Conservation (phyloP, 768 basidiomycete genomes). For the Mycena haematopus region DNA sequence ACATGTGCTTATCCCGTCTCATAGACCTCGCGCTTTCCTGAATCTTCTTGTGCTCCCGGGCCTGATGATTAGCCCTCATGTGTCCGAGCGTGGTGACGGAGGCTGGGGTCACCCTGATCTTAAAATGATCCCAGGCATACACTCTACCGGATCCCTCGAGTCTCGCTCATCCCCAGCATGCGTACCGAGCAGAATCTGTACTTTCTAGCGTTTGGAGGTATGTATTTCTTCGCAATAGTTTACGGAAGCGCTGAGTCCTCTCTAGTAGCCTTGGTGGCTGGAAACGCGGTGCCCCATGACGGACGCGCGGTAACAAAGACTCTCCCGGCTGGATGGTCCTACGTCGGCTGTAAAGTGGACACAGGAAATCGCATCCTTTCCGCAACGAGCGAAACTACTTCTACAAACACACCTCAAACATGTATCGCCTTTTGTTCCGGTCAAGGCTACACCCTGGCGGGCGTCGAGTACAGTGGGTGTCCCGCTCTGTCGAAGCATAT, state of each 20-base stretch:
- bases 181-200: not conserved
- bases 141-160: not conserved
- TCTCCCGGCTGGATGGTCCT: conserved; percentile 10
- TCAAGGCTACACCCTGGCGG: conserved; percentile 6
- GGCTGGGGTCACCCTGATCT: too few relatives aligned
- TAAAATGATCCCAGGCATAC: not conserved
- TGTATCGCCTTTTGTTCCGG: conserved; percentile 12
- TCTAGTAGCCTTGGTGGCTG: not conserved
- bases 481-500: not conserved
- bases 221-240: not conserved
- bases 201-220: not conserved
- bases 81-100: too few relatives aligned
- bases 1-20: too few relatives aligned
- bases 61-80: too few relatives aligned
- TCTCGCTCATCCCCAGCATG: not conserved
- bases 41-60: too few relatives aligned
- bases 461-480: conserved; percentile 6
- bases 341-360: conserved; percentile 12
- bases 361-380: conserved; percentile 10
- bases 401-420: conserved; percentile 8
- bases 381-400: not conserved
- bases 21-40: not conserved
- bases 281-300: not conserved
- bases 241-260: not conserved
- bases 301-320: conserved; percentile 2